A percentile compares a stretch with the other conserved stretches of the same genome.
phyloP scores from a whole-genome alignment of 352 stramenopile species.

The Lagenidium giganteum region DNA sequence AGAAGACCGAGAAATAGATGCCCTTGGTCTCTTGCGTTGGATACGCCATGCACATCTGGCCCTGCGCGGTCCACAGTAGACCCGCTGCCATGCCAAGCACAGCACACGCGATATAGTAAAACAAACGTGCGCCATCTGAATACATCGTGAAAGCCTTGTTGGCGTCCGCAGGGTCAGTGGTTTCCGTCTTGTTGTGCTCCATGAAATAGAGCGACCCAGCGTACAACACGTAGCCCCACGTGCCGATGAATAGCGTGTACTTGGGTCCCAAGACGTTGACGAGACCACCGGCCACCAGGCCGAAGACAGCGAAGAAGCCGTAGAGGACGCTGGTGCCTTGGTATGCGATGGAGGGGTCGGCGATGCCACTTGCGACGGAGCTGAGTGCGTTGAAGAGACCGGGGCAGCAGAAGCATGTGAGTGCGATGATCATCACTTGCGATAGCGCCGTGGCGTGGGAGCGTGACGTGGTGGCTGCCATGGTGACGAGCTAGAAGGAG shows the following conservation, averaged over 20 bases:
- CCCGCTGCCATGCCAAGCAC: slow-evolving; percentile 52
- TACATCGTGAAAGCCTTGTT: too few species aligned
- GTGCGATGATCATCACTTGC: slow-evolving; percentile 31
- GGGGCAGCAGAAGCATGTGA: slow-evolving; percentile 46
- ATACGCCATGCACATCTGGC: slow-evolving; percentile 62
- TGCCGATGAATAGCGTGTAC: slow-evolving; percentile 40
- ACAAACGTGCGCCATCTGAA: too few species aligned
- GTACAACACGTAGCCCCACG: slow-evolving; percentile 56
- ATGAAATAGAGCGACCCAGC: slow-evolving; percentile 39
- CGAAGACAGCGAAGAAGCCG: slow-evolving; percentile 48
- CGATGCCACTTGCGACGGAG: slow-evolving; percentile 33
- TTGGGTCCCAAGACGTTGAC: slow-evolving; percentile 41
- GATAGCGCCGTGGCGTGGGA: too few species aligned
- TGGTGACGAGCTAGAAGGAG: too few species aligned
- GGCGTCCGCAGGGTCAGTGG: not conserved
- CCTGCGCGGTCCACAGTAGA: slow-evolving; percentile 76
- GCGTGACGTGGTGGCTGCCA: too few species aligned
- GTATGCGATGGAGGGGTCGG: slow-evolving; percentile 32
- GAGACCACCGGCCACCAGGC: slow-evolving; percentile 34
- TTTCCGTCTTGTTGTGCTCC: slow-evolving; percentile 12
- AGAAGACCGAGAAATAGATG: slow-evolving; percentile 61
- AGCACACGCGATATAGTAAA: slow-evolving; percentile 27
- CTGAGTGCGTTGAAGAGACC: slow-evolving; percentile 52
- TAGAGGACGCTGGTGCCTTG: slow-evolving; percentile 45
- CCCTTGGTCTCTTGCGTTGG: slow-evolving; percentile 33